Evolutionary conservation across 169 alveolate species (phyloP).

Genomic region (Cryptosporidium parvum): DNA sequence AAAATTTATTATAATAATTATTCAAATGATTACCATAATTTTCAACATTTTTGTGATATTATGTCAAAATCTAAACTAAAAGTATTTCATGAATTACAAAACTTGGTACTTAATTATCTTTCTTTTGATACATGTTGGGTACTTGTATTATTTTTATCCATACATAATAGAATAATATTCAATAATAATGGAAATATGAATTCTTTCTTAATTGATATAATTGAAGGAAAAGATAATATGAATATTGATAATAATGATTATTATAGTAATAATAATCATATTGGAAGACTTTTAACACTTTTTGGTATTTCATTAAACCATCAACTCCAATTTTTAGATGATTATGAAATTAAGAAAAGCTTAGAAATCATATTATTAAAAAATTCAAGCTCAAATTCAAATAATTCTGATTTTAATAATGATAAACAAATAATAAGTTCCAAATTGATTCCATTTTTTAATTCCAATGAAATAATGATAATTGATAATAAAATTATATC

Average conservation of each 20-base stretch:
- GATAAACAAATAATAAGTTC: background rate
- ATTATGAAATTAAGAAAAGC: conserved; percentile 29
- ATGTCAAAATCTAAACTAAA: background rate
- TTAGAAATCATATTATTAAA: conserved; percentile 8
- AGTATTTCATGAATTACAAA: conserved; percentile 20
- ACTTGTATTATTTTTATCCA: conserved; percentile 19
- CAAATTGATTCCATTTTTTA: background rate
- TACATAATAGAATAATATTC: conserved; percentile 28
- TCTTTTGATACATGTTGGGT: conserved; percentile 28
- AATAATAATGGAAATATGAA: conserved; percentile 20
- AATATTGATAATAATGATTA: no score
- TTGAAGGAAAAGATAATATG: background rate
- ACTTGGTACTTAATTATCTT: background rate
- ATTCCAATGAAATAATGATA: conserved; percentile 6
- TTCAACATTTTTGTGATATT: background rate
- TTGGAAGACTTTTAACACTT: background rate
- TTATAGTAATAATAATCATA: background rate
- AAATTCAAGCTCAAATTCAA: background rate
- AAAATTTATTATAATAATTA: background rate
- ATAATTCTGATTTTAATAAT: background rate
- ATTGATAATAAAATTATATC: background rate
- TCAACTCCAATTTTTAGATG: conserved; percentile 14
- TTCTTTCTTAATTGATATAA: conserved; percentile 3
- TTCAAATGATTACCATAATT: conserved; percentile 15
- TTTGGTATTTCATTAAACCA: conserved; percentile 22